Conservation (phyloP, 1,139 yeast genomes). For the Yarrowia galli region DNA sequence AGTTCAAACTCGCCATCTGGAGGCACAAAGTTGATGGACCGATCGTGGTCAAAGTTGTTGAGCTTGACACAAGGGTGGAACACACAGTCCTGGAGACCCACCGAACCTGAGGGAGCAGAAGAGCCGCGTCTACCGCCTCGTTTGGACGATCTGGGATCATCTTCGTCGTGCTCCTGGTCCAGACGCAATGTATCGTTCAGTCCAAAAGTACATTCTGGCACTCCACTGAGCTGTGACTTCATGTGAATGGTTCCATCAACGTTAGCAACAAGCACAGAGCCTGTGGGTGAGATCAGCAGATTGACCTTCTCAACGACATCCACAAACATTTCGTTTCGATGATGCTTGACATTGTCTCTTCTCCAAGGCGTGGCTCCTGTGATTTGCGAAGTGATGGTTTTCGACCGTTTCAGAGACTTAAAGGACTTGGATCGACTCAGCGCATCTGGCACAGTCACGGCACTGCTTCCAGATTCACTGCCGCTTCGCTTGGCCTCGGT, state of each 20-base stretch:
- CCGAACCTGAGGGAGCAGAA: constrained; percentile 59
- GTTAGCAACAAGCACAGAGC: constrained; percentile 68
- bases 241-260: constrained; percentile 80
- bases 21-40: constrained; percentile 76
- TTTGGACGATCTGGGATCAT: constrained; percentile 34
- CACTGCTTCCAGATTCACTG: constrained; percentile 16
- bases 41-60: constrained; percentile 69
- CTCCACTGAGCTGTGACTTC: constrained; percentile 78
- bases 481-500: constrained; percentile 46
- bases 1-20: constrained; percentile 94
- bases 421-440: constrained; percentile 15
- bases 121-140: constrained; percentile 43
- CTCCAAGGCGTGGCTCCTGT: constrained; percentile 71
- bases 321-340: constrained; percentile 80
- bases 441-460: constrained; percentile 11
- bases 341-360: constrained; percentile 71
- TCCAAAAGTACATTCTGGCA: constrained; percentile 75
- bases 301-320: constrained; percentile 80
- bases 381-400: constrained; percentile 52
- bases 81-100: constrained; percentile 75
- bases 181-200: constrained; percentile 56
- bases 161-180: constrained; percentile 38
- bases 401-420: constrained; percentile 45
- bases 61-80: constrained; percentile 88
- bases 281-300: constrained; percentile 61